Evolutionary conservation across 2,329 filamentous ascomycete genomes (phyloP), one percentile per base, ranked within the genome.

Genomic region (Neobulgaria alba): DNA sequence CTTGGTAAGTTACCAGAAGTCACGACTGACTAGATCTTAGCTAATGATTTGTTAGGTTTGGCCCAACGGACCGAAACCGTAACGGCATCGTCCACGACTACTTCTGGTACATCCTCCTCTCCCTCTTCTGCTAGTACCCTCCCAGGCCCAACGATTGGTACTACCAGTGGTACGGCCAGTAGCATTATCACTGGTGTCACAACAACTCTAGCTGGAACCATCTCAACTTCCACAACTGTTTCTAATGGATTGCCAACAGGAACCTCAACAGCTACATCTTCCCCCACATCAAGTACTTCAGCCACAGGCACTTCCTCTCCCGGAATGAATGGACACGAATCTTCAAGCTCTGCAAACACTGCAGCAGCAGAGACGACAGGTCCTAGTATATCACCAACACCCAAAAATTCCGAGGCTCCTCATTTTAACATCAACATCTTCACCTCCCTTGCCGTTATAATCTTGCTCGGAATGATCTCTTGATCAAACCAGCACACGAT

Each of bases 1-100:
- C 75, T 88, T 49, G 83, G 81, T 74, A 59, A 58, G 68, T 59
- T 31, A 3, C 12, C 34, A 29, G n/a, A 16, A n/a, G 19, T 20
- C 10, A 14, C 5, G 5, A 12, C 10, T 18, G 5, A 19, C 9
- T 26, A 7, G 29, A 29, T 12, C 15, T 31, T n/a, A 26, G 34
- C 45, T 50, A 42, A 55, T 36, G 30, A 23, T 34, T 4, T 7
- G 14, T 12, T 20, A 57, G 54, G 54, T 4, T 46, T 56, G 30
- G 53, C 47, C 10, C 33, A 41, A 33, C 48, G 46, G n/a, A 43
- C 31, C 16, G 3, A 19, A n/a, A 37, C 46, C 14, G 3, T 39
- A 14, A 38, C 47, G 17, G 17, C 47, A 37, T 26, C 47, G 23
- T 39, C 47, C 12, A 29, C 47, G 20, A 42, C 50, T 41, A 41